phyloP scores from a whole-genome alignment of 2,329 filamentous ascomycete species.

The Colletotrichum sojae region DNA sequence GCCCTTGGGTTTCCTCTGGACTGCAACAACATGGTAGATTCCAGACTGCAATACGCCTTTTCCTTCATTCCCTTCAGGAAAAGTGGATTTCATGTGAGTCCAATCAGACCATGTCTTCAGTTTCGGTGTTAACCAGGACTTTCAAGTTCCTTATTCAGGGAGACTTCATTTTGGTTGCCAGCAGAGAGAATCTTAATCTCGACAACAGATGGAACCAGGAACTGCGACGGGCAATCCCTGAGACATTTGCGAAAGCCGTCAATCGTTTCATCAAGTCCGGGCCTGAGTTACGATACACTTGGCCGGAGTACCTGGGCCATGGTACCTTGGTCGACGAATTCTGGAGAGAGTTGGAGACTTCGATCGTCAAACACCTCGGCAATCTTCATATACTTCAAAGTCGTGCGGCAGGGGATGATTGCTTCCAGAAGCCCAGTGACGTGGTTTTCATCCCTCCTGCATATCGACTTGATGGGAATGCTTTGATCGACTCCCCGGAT shows the following conservation, averaged over 20 bases:
- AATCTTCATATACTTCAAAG: not conserved
- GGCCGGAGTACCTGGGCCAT: not conserved
- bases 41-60: not conserved
- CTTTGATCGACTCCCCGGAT: not conserved
- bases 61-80: not conserved
- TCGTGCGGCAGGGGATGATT: not conserved
- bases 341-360: not conserved
- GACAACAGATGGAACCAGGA: not conserved
- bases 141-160: not conserved
- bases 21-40: not conserved
- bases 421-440: not conserved
- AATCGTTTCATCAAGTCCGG: not conserved
- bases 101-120: not conserved
- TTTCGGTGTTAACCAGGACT: too few species aligned
- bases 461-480: not conserved
- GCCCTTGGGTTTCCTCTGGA: not conserved
- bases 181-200: not conserved
- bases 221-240: not conserved
- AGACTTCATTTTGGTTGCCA: not conserved
- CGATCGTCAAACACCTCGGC: not conserved
- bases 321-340: not conserved
- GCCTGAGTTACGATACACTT: not conserved
- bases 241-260: not conserved
- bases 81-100: not conserved
- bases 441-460: not conserved